Conservation (phyloP, 2,329 filamentous ascomycete species). For the Chaetomiaceae sp. region DNA sequence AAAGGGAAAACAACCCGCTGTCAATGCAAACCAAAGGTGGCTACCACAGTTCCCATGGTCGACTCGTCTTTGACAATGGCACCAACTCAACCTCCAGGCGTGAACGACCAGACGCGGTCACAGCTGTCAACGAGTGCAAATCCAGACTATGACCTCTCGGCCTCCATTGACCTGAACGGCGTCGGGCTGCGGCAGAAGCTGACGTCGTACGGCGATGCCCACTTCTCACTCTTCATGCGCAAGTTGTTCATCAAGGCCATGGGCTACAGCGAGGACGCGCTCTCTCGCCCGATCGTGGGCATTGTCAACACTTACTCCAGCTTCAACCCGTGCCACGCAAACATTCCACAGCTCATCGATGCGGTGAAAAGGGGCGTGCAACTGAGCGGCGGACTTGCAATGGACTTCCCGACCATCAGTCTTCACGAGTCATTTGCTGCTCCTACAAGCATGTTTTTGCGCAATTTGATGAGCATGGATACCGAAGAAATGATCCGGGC, state of each 20-base stretch:
- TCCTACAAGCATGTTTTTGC: conserved; percentile 68
- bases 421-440: conserved; percentile 62
- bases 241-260: conserved; percentile 74
- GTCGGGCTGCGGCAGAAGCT: conserved; percentile 57
- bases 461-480: conserved; percentile 74
- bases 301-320: conserved; percentile 67
- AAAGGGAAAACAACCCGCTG: too few relatives aligned
- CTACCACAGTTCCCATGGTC: too few relatives aligned
- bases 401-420: conserved; percentile 70
- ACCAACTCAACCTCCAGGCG: too few relatives aligned
- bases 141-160: conserved; percentile 21
- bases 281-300: conserved; percentile 65
- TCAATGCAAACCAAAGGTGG: too few relatives aligned
- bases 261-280: conserved; percentile 65
- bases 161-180: conserved; percentile 15
- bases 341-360: conserved; percentile 64
- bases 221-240: conserved; percentile 68
- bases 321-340: conserved; percentile 71
- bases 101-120: too few relatives aligned
- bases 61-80: too few relatives aligned
- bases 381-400: conserved; percentile 58
- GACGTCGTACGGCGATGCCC: conserved; percentile 64
- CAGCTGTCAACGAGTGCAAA: conserved; percentile 4
- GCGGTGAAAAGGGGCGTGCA: conserved; percentile 64
- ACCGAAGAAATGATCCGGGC: conserved; percentile 72